Conservation (phyloP, 495 filamentous ascomycete species). For the Aspergillus funiculosus region DNA sequence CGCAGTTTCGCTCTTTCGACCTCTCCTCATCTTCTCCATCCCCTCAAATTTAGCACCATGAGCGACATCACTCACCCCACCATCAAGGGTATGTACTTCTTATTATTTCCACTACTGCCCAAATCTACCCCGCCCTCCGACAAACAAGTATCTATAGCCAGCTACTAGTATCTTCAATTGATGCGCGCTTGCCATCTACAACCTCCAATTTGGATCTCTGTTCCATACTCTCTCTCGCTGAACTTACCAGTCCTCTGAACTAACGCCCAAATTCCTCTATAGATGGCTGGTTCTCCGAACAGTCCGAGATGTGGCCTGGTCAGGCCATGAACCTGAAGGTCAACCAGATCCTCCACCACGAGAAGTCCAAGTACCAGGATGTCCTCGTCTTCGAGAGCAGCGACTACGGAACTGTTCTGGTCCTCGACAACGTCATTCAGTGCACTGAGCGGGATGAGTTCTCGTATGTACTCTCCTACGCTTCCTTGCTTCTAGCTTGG, state of each 20-base stretch:
- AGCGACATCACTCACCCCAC: slow-evolving; percentile 54
- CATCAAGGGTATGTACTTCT: slow-evolving; percentile 49
- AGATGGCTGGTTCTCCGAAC: slow-evolving; percentile 99
- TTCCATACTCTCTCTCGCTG: not conserved
- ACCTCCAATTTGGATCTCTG: not conserved
- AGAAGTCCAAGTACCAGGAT: slow-evolving; percentile 98
- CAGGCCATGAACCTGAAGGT: slow-evolving; percentile 99
- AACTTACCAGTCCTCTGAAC: slow-evolving; percentile 1
- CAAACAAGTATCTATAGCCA: not conserved
- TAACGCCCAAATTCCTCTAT: slow-evolving; percentile 9
- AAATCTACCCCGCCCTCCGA: slow-evolving; percentile 25
- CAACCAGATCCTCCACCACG: slow-evolving; percentile 94
- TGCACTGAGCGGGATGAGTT: slow-evolving; percentile 98
- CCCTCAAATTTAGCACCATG: slow-evolving; percentile 37
- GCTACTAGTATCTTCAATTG: slow-evolving; percentile 5
- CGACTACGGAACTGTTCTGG: slow-evolving; percentile 94
- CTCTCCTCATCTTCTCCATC: slow-evolving; percentile 11
- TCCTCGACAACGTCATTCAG: slow-evolving; percentile 98
- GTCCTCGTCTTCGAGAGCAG: slow-evolving; percentile 96
- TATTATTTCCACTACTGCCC: slow-evolving; percentile 17
- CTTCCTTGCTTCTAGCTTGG: not conserved
- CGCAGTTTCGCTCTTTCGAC: slow-evolving; percentile 17
- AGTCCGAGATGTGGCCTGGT: slow-evolving; percentile 96
- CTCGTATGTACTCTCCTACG: slow-evolving; percentile 60
- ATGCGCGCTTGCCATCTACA: not conserved